A percentile compares a stretch with the other conserved stretches of the same genome.
These are phyloP conservation scores for Coprinopsis marcescibilis DNA, from an alignment of 768 basidiomycete species.

Conservation along the genomic window DNA sequence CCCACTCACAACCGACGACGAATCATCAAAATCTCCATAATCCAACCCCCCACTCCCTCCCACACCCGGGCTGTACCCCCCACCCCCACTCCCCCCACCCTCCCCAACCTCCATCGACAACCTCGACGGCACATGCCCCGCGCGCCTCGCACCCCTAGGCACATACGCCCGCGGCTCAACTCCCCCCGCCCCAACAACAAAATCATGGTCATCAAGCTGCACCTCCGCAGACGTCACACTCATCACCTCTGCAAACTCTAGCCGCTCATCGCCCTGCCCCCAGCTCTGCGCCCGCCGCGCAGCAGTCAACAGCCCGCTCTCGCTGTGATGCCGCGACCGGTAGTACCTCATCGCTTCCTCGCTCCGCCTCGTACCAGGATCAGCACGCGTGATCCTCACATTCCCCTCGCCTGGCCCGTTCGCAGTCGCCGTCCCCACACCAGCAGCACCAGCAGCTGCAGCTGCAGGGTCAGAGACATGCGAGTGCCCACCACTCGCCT, in stretches of 20 bases:
- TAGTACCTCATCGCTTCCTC: conserved; percentile 38
- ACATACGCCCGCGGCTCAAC: conserved; percentile 8
- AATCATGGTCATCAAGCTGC: conserved; percentile 28
- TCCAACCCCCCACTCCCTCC: not conserved
- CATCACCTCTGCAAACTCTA: conserved; percentile 27
- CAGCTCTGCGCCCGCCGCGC: conserved; percentile 62
- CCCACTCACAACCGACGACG: conserved; percentile 11
- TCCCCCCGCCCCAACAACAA: conserved; percentile 15
- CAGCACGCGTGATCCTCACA: not conserved
- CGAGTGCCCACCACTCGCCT: too few species aligned
- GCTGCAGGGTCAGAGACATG: too few species aligned
- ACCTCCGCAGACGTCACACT: conserved; percentile 33
- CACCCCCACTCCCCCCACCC: not conserved
- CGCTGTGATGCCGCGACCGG: conserved; percentile 12
- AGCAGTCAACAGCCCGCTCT: conserved; percentile 26
- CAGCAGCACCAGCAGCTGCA: too few species aligned
- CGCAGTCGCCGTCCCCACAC: too few species aligned
- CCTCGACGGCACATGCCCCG: too few species aligned
- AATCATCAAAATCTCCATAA: conserved; percentile 2
- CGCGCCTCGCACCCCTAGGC: too few species aligned
- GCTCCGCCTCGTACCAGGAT: conserved; percentile 30
- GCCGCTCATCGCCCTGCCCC: conserved; percentile 44
- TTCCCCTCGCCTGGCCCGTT: not conserved
- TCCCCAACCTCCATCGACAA: too few species aligned
- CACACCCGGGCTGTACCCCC: not conserved